Conservation (phyloP, 2,329 filamentous ascomycete species). For the Apiospora hydei region DNA sequence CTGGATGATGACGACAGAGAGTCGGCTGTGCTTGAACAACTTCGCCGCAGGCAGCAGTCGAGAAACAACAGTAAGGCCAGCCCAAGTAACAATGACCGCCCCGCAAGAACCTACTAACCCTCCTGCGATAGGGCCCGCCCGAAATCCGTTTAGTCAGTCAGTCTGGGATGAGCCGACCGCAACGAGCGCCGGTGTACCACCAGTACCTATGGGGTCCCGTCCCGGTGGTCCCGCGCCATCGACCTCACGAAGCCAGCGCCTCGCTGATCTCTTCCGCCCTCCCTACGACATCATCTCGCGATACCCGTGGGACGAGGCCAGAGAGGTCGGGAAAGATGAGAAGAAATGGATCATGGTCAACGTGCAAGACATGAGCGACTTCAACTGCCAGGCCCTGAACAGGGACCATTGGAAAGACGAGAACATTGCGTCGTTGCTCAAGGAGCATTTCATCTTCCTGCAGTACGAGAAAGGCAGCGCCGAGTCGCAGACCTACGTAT, state of each 20-base stretch:
- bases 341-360: slow-evolving; percentile 97
- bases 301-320: slow-evolving; percentile 78
- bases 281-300: slow-evolving; percentile 89
- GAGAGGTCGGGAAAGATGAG: slow-evolving; percentile 83
- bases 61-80: slow-evolving; percentile 34
- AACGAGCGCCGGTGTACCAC: slow-evolving; percentile 44
- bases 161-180: slow-evolving; percentile 47
- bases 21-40: slow-evolving; percentile 69
- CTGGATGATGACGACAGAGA: slow-evolving; percentile 62
- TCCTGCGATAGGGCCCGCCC: slow-evolving; percentile 26
- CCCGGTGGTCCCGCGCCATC: slow-evolving; percentile 46
- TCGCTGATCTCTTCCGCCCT: slow-evolving; percentile 91
- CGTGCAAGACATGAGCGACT: slow-evolving; percentile 90
- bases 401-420: slow-evolving; percentile 94
- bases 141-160: slow-evolving; percentile 42
- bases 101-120: slow-evolving; percentile 26
- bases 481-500: slow-evolving; percentile 79
- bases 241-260: slow-evolving; percentile 77
- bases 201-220: slow-evolving; percentile 41
- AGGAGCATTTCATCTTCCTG: slow-evolving; percentile 93
- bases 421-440: slow-evolving; percentile 78
- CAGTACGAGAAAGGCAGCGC: slow-evolving; percentile 91
- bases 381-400: slow-evolving; percentile 93
- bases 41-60: slow-evolving; percentile 56
- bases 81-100: background rate